Evolutionary conservation across 352 stramenopile species (phyloP).

Genomic region (Peronospora belbahrii): DNA sequence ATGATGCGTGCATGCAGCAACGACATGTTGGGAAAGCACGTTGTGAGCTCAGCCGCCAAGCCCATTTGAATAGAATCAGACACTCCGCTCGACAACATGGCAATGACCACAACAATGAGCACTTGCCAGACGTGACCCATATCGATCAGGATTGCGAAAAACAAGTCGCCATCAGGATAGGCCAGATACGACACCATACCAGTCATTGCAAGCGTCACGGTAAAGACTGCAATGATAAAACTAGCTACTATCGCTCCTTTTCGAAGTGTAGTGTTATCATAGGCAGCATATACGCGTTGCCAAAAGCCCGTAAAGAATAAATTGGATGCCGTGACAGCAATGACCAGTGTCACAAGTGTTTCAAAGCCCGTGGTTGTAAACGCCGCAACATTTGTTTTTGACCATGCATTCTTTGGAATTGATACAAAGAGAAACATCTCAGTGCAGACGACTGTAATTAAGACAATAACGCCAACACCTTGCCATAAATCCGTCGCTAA

Average conservation of each 20-base stretch:
- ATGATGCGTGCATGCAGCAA: conserved; percentile 48
- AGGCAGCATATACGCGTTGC: conserved; percentile 62
- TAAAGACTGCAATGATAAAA: conserved; percentile 59
- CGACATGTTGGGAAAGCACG: conserved; percentile 56
- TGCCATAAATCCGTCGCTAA: conserved; percentile 72
- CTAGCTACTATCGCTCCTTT: conserved; percentile 37
- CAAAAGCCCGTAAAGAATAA: conserved; percentile 79
- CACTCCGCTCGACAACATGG: conserved; percentile 52
- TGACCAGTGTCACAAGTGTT: conserved; percentile 59
- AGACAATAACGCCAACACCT: conserved; percentile 46
- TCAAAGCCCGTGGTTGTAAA: conserved; percentile 63
- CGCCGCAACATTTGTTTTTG: conserved; percentile 40
- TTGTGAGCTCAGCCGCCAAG: conserved; percentile 60
- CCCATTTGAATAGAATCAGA: conserved; percentile 72
- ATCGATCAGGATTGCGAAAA: conserved; percentile 69
- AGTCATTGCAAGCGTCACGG: conserved; percentile 48
- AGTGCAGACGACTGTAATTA: conserved; percentile 53
- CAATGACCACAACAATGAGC: conserved; percentile 59
- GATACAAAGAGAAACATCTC: conserved; percentile 52
- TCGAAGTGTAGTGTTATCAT: conserved; percentile 46
- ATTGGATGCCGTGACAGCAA: conserved; percentile 54
- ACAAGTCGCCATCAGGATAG: conserved; percentile 48
- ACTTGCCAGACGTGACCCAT: conserved; percentile 64
- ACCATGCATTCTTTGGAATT: conserved; percentile 46
- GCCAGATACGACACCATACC: conserved; percentile 67